Conservation (phyloP, 805 yeast species). For the Henningerozyma blattae region DNA sequence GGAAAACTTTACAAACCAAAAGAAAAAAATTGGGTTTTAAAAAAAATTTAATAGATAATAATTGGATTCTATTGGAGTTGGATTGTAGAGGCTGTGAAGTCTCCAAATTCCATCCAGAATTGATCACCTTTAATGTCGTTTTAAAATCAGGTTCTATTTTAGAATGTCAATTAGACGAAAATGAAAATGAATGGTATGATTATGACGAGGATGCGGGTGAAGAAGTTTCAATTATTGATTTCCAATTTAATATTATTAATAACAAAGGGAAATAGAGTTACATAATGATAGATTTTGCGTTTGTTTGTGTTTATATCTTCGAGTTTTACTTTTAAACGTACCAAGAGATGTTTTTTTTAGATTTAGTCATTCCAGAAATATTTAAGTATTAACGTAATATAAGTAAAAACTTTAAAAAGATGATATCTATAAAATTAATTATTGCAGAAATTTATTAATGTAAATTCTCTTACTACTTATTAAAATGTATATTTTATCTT, state of each 20-base stretch:
- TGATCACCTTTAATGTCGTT: slow-evolving; percentile 14
- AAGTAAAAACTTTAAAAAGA: no score
- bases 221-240: slow-evolving; percentile 73
- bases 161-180: slow-evolving; percentile 39
- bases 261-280: slow-evolving; percentile 12
- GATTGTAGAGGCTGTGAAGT: slow-evolving; percentile 83
- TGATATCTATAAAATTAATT: no score
- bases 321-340: no score
- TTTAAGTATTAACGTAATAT: no score
- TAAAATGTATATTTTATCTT: no score
- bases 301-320: no score
- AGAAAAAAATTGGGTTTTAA: slow-evolving; percentile 21
- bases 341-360: no score
- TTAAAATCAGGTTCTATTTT: slow-evolving; percentile 14
- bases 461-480: no score
- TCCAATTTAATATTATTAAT: slow-evolving; percentile 48
- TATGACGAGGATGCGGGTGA: slow-evolving; percentile 75
- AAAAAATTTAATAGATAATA: slow-evolving; percentile 6
- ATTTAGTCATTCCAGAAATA: no score
- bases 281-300: no score
- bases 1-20: slow-evolving; percentile 8
- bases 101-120: slow-evolving; percentile 48
- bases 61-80: slow-evolving; percentile 43
- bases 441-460: no score
- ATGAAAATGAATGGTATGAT: slow-evolving; percentile 87